phyloP scores from a whole-genome alignment of 306 rosid species.

The Cucurbita moschata region DNA sequence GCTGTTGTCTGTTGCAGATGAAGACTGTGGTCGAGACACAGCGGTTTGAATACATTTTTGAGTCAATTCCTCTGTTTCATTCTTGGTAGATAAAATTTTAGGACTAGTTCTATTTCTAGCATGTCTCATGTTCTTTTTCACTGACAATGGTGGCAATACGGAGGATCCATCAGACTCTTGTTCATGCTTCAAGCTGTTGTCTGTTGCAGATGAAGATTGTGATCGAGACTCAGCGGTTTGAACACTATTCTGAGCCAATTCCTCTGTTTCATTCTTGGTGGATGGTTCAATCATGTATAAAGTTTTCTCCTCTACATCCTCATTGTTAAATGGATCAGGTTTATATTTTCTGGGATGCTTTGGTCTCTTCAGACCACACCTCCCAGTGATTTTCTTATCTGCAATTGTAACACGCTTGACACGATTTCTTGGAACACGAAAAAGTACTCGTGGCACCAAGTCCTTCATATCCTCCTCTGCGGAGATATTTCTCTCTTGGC shows the following conservation, averaged over 20 bases:
- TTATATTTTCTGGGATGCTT: constrained; percentile 1
- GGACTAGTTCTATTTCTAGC: constrained; percentile 12
- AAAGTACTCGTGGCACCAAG: background rate
- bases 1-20: constrained; percentile 16
- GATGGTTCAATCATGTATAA: constrained; percentile 14
- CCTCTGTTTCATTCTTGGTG: constrained; percentile 17
- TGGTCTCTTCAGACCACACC: background rate
- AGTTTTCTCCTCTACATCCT: constrained; percentile 26
- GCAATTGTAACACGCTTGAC: background rate
- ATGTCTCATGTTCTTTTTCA: constrained; percentile 21
- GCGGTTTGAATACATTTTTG: constrained; percentile 8
- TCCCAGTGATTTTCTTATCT: background rate
- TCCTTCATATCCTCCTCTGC: background rate
- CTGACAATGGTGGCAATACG: constrained; percentile 2
- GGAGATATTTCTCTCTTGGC: background rate
- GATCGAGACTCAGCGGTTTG: constrained; percentile 13
- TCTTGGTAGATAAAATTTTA: constrained; percentile 13
- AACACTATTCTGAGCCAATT: constrained; percentile 13
- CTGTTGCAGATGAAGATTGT: constrained; percentile 13
- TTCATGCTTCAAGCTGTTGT: constrained; percentile 20
- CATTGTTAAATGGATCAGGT: constrained; percentile 13
- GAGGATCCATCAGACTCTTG: constrained; percentile 13
- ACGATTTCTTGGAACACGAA: background rate
- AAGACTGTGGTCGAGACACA: constrained; percentile 14
- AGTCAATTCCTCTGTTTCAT: constrained; percentile 15